Evolutionary conservation across 345 rosid species (phyloP).

Genomic region (Rhodomyrtus tomentosa): DNA sequence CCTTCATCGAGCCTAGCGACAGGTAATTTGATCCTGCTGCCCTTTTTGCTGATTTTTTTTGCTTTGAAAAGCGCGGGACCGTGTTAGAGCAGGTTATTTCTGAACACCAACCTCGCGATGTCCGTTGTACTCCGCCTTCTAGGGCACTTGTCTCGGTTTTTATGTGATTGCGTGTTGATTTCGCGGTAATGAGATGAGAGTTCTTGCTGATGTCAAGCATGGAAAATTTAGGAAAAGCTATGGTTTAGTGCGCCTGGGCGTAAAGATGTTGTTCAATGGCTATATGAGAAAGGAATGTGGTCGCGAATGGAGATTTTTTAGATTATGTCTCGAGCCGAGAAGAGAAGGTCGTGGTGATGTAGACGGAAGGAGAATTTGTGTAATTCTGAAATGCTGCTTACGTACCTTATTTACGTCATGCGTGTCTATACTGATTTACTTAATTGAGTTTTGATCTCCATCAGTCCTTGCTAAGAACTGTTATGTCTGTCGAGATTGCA

Average conservation of each 20-base stretch:
- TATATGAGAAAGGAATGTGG: not conserved
- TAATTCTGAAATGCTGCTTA: not conserved
- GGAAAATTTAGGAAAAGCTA: not conserved
- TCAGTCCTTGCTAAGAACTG: not conserved
- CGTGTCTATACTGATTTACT: not conserved
- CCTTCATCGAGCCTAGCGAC: conserved; percentile 78
- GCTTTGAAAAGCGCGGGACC: not conserved
- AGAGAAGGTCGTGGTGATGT: not conserved
- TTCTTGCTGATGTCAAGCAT: not conserved
- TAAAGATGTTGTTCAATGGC: not conserved
- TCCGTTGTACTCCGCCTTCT: not conserved
- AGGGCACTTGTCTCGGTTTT: not conserved
- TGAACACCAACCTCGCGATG: not conserved
- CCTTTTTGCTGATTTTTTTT: not conserved
- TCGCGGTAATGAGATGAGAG: not conserved
- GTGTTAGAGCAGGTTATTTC: not conserved
- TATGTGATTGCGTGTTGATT: not conserved
- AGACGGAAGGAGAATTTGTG: not conserved
- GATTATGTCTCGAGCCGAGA: not conserved
- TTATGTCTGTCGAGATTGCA: conserved; percentile 2
- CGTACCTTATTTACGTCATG: not conserved
- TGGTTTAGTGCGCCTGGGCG: not conserved
- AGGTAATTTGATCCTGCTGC: conserved; percentile 21
- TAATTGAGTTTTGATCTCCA: not conserved
- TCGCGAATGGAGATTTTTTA: not conserved